Evolutionary conservation across 2,329 filamentous ascomycete genomes (phyloP).

Genomic region (Pyrenophora seminiperda): DNA sequence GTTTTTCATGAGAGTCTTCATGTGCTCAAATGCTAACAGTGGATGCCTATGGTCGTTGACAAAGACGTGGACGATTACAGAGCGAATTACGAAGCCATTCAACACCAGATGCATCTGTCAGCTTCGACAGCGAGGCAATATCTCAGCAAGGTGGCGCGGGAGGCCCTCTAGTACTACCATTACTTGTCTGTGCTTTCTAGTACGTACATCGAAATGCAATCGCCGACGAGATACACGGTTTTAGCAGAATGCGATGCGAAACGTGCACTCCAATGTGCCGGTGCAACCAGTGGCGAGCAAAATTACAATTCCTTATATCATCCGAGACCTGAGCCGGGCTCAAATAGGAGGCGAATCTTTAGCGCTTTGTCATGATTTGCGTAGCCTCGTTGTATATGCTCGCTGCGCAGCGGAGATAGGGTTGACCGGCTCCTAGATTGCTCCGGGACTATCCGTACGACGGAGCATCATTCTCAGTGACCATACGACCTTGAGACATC

Average conservation of each 20-base stretch:
- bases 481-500: background rate
- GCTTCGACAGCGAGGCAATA: slow-evolving; percentile 18
- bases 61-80: slow-evolving; percentile 11
- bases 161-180: slow-evolving; percentile 23
- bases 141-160: slow-evolving; percentile 17
- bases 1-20: slow-evolving; percentile 18
- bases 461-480: slow-evolving; percentile 1
- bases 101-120: slow-evolving; percentile 25
- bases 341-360: background rate
- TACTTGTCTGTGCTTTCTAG: slow-evolving; percentile 10
- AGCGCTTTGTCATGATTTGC: slow-evolving; percentile 3
- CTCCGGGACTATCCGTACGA: background rate
- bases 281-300: slow-evolving; percentile 21
- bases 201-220: slow-evolving; percentile 22
- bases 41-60: slow-evolving; percentile 18
- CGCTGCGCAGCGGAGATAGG: slow-evolving; percentile 27
- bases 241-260: slow-evolving; percentile 15
- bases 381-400: slow-evolving; percentile 12
- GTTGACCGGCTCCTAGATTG: slow-evolving; percentile 9
- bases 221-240: slow-evolving; percentile 16
- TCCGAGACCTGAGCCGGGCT: slow-evolving; percentile 9
- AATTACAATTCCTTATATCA: slow-evolving; percentile 19
- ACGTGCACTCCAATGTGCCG: slow-evolving; percentile 20
- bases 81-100: background rate
- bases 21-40: slow-evolving; percentile 19